These are phyloP conservation scores for Trichoderma sp. DNA, from an alignment of 2,329 filamentous ascomycete genomes.

Conservation along the genomic window DNA sequence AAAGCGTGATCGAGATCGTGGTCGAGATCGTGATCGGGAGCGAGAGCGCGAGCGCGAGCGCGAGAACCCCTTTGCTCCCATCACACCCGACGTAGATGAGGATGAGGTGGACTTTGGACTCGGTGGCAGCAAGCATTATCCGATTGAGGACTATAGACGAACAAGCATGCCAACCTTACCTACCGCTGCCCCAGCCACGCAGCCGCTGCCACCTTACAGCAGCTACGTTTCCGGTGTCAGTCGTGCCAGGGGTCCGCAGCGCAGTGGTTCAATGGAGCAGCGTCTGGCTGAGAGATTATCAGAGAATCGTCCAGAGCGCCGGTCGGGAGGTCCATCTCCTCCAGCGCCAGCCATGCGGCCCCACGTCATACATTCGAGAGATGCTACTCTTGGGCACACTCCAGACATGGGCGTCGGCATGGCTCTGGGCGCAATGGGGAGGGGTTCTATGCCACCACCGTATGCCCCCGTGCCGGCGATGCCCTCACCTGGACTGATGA, in stretches of 20 bases:
- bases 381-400: conserved; percentile 1
- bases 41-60: conserved; percentile 1
- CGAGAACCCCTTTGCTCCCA: conserved; percentile 3
- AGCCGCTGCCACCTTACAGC: conserved; percentile 28
- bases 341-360: conserved; percentile 23
- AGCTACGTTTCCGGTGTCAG: conserved; percentile 44
- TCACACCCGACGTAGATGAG: conserved; percentile 26
- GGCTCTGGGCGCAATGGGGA: conserved; percentile 18
- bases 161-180: conserved; percentile 30
- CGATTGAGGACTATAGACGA: conserved; percentile 56
- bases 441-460: conserved; percentile 23
- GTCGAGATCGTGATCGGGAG: background rate
- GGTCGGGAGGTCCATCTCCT: conserved; percentile 5
- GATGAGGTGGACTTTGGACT: conserved; percentile 41
- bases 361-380: conserved; percentile 18
- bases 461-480: conserved; percentile 30
- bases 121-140: conserved; percentile 54
- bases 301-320: conserved; percentile 37
- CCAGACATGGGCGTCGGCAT: conserved; percentile 13
- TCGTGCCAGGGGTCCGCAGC: conserved; percentile 40
- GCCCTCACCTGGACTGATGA: conserved; percentile 33
- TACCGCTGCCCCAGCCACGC: conserved; percentile 24
- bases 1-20: background rate
- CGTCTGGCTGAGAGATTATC: conserved; percentile 51
- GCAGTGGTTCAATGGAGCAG: conserved; percentile 45